Evolutionary conservation across 2,329 filamentous ascomycete species (phyloP).

Genomic region (Rosellinia necatrix): DNA sequence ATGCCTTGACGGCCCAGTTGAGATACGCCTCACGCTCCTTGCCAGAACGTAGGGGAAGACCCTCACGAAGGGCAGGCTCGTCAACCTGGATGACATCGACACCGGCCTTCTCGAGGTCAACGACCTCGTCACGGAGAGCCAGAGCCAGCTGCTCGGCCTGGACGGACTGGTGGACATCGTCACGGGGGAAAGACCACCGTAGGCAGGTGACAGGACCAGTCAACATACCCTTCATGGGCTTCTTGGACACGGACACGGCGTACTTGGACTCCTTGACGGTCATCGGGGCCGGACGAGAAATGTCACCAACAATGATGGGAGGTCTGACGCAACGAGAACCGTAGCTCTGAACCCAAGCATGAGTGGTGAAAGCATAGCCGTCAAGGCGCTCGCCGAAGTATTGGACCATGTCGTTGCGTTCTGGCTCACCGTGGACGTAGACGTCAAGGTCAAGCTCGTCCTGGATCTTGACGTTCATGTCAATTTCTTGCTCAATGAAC

Average conservation of each 20-base stretch:
- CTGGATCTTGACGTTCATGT: slow-evolving; percentile 93
- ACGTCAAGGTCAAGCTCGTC: slow-evolving; percentile 97
- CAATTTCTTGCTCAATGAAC: slow-evolving; percentile 99
- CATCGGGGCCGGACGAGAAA: slow-evolving; percentile 96
- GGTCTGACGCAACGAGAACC: slow-evolving; percentile 98
- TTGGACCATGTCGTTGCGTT: slow-evolving; percentile 99
- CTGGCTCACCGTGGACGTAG: slow-evolving; percentile 96
- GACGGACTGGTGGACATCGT: slow-evolving; percentile 98
- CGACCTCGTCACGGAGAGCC: slow-evolving; percentile 95
- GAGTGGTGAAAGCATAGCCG: slow-evolving; percentile 98
- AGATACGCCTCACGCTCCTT: slow-evolving; percentile 97
- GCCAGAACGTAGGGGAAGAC: slow-evolving; percentile 93
- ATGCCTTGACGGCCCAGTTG: slow-evolving; percentile 95
- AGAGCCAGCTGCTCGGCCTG: slow-evolving; percentile 99
- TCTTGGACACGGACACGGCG: slow-evolving; percentile 91
- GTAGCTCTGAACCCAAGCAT: slow-evolving; percentile 98
- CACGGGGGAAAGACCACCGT: slow-evolving; percentile 99
- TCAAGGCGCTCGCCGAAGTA: slow-evolving; percentile 98
- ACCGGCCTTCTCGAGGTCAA: slow-evolving; percentile 96
- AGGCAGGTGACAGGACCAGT: slow-evolving; percentile 98
- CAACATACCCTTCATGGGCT: slow-evolving; percentile 99
- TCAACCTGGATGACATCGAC: slow-evolving; percentile 99
- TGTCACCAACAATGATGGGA: slow-evolving; percentile 97
- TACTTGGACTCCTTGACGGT: slow-evolving; percentile 99
- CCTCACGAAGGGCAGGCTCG: slow-evolving; percentile 98